Conservation (phyloP, 2,329 filamentous ascomycete species). For the Colletotrichum agaves region DNA sequence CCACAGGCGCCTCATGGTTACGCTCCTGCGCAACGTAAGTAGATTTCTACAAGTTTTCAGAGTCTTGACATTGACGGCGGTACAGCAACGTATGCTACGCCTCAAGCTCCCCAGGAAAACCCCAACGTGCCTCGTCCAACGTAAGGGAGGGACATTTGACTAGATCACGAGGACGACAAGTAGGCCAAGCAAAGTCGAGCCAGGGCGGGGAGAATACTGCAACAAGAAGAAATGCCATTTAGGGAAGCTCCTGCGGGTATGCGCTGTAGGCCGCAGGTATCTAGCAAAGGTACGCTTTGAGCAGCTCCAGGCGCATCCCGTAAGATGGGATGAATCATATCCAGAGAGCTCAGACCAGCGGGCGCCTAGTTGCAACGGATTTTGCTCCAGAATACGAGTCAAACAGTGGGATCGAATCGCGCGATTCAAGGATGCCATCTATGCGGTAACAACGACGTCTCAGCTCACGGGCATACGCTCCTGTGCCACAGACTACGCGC, state of each 20-base stretch:
- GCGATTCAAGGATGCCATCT: slow-evolving; percentile 1
- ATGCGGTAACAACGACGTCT: not conserved
- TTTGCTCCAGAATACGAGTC: not conserved
- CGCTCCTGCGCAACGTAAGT: slow-evolving; percentile 26
- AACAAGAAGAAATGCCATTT: too few species aligned
- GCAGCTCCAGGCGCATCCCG: not conserved
- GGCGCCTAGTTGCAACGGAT: not conserved
- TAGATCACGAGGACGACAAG: not conserved
- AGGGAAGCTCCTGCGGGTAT: too few species aligned
- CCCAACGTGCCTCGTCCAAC: not conserved
- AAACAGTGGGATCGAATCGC: not conserved
- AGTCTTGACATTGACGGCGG: not conserved
- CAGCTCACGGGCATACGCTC: not conserved
- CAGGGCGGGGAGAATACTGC: too few species aligned
- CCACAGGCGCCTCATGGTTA: slow-evolving; percentile 19
- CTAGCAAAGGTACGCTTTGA: not conserved
- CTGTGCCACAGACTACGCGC: not conserved
- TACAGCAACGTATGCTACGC: slow-evolving; percentile 25
- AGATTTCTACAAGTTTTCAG: not conserved
- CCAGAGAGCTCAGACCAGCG: not conserved
- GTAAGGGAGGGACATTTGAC: not conserved
- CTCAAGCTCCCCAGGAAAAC: not conserved
- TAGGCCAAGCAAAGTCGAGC: too few species aligned
- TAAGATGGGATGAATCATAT: not conserved
- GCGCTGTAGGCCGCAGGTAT: too few species aligned